Evolutionary conservation across 345 rosid species (phyloP).

Genomic region (Syzygium aromaticum): DNA sequence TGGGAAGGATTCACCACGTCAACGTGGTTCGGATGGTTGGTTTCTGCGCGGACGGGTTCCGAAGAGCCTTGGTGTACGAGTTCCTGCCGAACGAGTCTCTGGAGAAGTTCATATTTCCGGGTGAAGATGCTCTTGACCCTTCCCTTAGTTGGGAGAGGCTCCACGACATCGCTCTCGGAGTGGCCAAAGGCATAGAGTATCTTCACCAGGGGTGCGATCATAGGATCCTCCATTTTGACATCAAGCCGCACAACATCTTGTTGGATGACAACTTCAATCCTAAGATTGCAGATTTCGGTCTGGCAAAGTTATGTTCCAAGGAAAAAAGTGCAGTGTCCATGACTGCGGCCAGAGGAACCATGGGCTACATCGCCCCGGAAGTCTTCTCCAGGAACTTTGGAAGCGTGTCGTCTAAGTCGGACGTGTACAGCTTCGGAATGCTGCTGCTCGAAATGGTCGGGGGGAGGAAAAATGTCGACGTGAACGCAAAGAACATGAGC

Average conservation of each 20-base stretch:
- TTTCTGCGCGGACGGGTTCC: slow-evolving; percentile 10
- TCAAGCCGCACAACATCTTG: slow-evolving; percentile 15
- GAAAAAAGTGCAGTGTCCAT: not conserved
- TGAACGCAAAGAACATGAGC: not conserved
- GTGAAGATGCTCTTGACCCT: not conserved
- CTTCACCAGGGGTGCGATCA: slow-evolving; percentile 22
- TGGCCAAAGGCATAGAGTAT: slow-evolving; percentile 18
- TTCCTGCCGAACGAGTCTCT: slow-evolving; percentile 19
- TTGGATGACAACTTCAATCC: slow-evolving; percentile 4
- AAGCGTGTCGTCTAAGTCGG: slow-evolving; percentile 1
- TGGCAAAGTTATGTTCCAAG: slow-evolving; percentile 9
- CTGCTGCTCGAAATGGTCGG: slow-evolving; percentile 12
- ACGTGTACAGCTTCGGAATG: slow-evolving; percentile 19
- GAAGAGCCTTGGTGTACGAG: slow-evolving; percentile 16
- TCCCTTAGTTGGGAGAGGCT: slow-evolving; percentile 9
- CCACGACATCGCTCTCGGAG: slow-evolving; percentile 8
- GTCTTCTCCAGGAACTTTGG: not conserved
- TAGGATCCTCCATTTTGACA: slow-evolving; percentile 20
- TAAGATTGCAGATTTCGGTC: slow-evolving; percentile 20
- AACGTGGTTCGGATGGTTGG: slow-evolving; percentile 15
- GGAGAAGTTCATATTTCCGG: slow-evolving; percentile 10
- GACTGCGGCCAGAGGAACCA: slow-evolving; percentile 13
- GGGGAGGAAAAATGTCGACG: not conserved
- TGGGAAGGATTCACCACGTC: slow-evolving; percentile 18
- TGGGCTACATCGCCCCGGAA: slow-evolving; percentile 12